Evolutionary conservation across 148 eudicot species (phyloP).

Genomic region (Chenopodium berlandieri): DNA sequence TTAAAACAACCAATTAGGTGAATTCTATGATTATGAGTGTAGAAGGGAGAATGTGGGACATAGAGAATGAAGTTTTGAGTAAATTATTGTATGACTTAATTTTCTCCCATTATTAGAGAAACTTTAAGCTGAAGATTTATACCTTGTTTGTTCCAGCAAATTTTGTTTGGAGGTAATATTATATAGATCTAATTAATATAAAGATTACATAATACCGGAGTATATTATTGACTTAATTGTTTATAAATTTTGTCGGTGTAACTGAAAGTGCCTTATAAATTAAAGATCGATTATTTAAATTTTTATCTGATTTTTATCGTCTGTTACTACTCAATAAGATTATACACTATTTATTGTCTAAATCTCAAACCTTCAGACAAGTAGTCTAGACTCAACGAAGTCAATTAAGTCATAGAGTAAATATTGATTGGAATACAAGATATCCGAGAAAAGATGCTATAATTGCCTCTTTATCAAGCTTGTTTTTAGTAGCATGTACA

Average conservation of each 20-base stretch:
- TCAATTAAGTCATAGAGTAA: background rate
- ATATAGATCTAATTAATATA: too few relatives aligned
- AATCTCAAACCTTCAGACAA: background rate
- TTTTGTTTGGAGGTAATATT: background rate
- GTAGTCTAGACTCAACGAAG: background rate
- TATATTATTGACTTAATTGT: too few relatives aligned
- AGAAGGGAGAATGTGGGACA: conserved; percentile 24
- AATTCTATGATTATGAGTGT: conserved; percentile 22
- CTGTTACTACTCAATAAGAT: too few relatives aligned
- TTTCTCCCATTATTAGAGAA: conserved; percentile 11
- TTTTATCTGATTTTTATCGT: too few relatives aligned
- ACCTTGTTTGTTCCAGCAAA: background rate
- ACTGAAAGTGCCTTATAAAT: too few relatives aligned
- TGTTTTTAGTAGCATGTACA: conserved; percentile 27
- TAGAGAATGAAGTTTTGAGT: background rate
- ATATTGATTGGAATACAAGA: conserved; percentile 22
- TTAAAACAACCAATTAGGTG: conserved; percentile 14
- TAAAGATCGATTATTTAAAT: too few relatives aligned
- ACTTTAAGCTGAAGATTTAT: conserved; percentile 33
- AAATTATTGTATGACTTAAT: conserved; percentile 23
- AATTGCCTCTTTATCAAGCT: conserved; percentile 29
- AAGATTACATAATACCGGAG: too few relatives aligned
- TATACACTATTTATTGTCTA: too few relatives aligned
- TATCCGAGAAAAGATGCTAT: conserved; percentile 27
- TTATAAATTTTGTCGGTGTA: too few relatives aligned